Evolutionary conservation across 2,329 filamentous ascomycete genomes (phyloP), one percentile per base, ranked within the genome.

Genomic region (Xylariaceae sp.): DNA sequence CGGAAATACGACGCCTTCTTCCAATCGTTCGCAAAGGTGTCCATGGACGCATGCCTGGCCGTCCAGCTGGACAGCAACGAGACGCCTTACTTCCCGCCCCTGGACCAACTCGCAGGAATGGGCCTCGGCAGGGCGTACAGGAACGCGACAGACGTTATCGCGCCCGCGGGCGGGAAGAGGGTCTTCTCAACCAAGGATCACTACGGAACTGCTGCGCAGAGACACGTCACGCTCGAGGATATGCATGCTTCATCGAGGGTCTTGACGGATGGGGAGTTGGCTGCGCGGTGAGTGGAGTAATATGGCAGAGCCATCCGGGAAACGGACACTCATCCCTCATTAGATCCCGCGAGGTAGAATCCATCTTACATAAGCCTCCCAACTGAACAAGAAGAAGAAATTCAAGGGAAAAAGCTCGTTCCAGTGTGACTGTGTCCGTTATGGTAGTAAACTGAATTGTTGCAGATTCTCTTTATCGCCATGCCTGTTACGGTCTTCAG

Each of bases 21-120:
- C 19, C 41, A 35, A 3, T 24, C 30, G 11, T 47, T 54, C 12
- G 23, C 38, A 13, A 40, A 38, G 29, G 51, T 53, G 29, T 27
- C 34, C 12, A 53, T 53, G 40, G 35, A 46, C 7, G 43, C 41
- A 3, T 55, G 51, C 31, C 37, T 47, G 14, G 15, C 34, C 14
- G 39, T 44, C 38, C 51, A 52, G 40, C 31, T 29, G 18, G 44
- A 34, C 2, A 30, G 24, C 11, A 52, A 52, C 36, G 51, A 53
- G 46, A 29, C 18, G 11, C 52, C 52, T 5, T 51, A 46, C 34
- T 52, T 44, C 40, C 51, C 50, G 11, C 24, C 15, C 12, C 29
- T 51, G n/a, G 23, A 32, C 6, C 17, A 30, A 3, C 13, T 31
- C 3, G 33, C 34, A 3, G 38, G 37, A 5, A 41, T 34, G 1